Percentiles rank a stretch among this genome's conserved stretches.
phyloP scores from a whole-genome alignment of 768 basidiomycete genomes.

The Trametes cingulata region DNA sequence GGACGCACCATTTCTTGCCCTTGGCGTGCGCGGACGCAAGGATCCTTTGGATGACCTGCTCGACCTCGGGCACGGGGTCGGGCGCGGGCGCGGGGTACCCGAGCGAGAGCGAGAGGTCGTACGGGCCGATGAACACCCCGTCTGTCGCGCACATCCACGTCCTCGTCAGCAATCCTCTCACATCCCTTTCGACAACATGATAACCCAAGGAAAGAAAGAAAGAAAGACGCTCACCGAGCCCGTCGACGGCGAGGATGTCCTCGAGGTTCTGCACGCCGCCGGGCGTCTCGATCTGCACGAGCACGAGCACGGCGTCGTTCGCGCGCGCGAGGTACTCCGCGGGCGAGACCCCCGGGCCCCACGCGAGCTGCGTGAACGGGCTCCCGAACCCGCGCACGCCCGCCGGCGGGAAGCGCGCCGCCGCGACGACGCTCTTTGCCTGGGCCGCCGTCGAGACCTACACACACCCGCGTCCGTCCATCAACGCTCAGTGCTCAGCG shows the following conservation, averaged over 20 bases:
- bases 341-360: constrained; percentile 46
- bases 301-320: constrained; percentile 36
- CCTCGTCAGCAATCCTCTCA: constrained; percentile 11
- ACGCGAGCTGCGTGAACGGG: constrained; percentile 59
- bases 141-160: constrained; percentile 32
- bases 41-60: constrained; percentile 57
- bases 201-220: background rate
- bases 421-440: constrained; percentile 55
- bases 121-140: constrained; percentile 65
- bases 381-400: constrained; percentile 68
- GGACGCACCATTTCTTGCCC: constrained; percentile 63
- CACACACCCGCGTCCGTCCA: background rate
- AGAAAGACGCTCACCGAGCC: constrained; percentile 32
- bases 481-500: background rate
- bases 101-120: constrained; percentile 63
- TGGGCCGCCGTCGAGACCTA: constrained; percentile 60
- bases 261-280: constrained; percentile 44
- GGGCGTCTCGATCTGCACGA: constrained; percentile 46
- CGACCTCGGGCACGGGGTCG: constrained; percentile 65
- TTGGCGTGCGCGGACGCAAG: constrained; percentile 49
- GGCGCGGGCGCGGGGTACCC: constrained; percentile 63
- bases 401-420: constrained; percentile 60
- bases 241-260: constrained; percentile 40
- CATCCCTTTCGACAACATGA: background rate
- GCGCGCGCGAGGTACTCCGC: constrained; percentile 56